A percentile compares a stretch with the other conserved stretches of the same genome.
These are phyloP conservation scores for Euphorbia celastroides DNA, from an alignment of 441 rosid species.

Conservation along the genomic window DNA sequence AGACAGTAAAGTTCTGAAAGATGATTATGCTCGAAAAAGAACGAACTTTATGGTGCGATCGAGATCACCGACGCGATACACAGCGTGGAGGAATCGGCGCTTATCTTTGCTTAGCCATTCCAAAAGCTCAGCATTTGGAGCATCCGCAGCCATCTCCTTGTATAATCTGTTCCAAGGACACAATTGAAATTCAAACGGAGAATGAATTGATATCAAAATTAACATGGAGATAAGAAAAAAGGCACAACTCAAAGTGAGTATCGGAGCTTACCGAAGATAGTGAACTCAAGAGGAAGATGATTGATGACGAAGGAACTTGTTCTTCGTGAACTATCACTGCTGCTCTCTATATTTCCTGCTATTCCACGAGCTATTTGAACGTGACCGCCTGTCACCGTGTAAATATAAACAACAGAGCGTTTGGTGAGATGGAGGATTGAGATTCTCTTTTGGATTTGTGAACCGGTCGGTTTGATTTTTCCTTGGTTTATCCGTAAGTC, in stretches of 20 bases:
- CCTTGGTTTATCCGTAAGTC: neutral
- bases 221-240: neutral
- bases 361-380: neutral
- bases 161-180: neutral
- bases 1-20: neutral
- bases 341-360: neutral
- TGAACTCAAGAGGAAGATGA: neutral
- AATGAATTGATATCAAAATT: neutral
- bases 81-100: slow-evolving; percentile 82
- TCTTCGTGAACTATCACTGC: neutral
- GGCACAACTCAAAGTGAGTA: neutral
- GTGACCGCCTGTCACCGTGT: neutral
- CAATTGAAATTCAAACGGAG: neutral
- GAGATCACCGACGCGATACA: slow-evolving; percentile 90
- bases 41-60: slow-evolving; percentile 79
- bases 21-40: neutral
- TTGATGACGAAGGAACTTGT: neutral
- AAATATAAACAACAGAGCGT: neutral
- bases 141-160: slow-evolving; percentile 30
- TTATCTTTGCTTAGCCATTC: slow-evolving; percentile 92
- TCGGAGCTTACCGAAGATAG: neutral
- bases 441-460: neutral
- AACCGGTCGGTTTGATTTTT: neutral
- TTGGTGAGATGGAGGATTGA: neutral
- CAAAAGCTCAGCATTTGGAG: slow-evolving; percentile 49